Percentiles rank a stretch among this genome's conserved stretches.
Evolutionary conservation across 2,329 filamentous ascomycete species (phyloP).

Genomic region (Neodidymelliopsis sp.): DNA sequence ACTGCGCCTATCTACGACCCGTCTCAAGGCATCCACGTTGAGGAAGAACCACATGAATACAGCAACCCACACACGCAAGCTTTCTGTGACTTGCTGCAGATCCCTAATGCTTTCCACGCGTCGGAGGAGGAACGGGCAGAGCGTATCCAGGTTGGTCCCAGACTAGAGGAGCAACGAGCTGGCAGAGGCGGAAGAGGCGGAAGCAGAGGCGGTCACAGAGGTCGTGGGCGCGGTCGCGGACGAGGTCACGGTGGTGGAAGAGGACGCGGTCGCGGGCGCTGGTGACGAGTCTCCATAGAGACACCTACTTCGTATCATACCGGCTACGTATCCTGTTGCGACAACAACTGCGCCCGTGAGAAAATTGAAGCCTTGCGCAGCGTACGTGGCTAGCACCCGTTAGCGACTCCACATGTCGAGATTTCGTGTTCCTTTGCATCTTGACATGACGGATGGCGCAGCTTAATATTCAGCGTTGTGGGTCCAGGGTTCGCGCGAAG

Average conservation of each 20-base stretch:
- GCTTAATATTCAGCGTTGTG: constrained; percentile 10
- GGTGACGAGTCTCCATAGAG: constrained; percentile 22
- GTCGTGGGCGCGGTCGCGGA: constrained; percentile 32
- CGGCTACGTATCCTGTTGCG: constrained; percentile 1
- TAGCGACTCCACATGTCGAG: constrained; percentile 17
- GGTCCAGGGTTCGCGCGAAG: constrained; percentile 25
- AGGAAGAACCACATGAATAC: constrained; percentile 77
- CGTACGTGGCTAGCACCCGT: constrained; percentile 29
- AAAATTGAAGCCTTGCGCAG: constrained; percentile 19
- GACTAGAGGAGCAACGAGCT: constrained; percentile 35
- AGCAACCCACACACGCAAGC: constrained; percentile 84
- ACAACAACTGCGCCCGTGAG: constrained; percentile 7
- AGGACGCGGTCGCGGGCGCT: constrained; percentile 38
- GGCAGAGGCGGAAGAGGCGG: constrained; percentile 39
- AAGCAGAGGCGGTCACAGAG: constrained; percentile 37
- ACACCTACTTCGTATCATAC: background rate
- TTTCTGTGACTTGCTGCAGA: constrained; percentile 80
- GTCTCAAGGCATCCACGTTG: constrained; percentile 63
- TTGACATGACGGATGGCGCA: constrained; percentile 32
- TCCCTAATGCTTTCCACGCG: constrained; percentile 78
- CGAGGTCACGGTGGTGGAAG: constrained; percentile 27
- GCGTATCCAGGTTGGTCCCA: constrained; percentile 41
- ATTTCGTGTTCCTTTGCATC: constrained; percentile 20
- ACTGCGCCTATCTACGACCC: constrained; percentile 77
- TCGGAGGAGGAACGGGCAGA: constrained; percentile 69